Base-by-base conservation (phyloP, 2,329 filamentous ascomycete species). In the Phyllosticta ampelicida region DNA sequence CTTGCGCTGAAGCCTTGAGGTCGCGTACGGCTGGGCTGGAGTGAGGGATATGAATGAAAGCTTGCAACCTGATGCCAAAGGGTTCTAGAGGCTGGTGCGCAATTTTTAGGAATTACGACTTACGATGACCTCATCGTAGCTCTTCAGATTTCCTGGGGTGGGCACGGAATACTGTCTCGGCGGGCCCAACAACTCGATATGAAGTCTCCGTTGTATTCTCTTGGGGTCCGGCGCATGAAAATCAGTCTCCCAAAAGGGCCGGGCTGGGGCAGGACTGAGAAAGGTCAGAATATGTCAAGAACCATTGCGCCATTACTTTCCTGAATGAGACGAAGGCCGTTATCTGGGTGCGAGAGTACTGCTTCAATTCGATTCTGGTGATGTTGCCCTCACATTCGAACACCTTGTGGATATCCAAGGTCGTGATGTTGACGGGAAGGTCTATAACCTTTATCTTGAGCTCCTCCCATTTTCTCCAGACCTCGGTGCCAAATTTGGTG, bases 331-430 rank as follows among this genome's bases (percentile, higher is more conserved):
- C 30, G 9, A 8, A 59, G 13, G 57, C 53, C 20, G 19, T 20
- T 11, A 18, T 48, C 13, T 9, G 8, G 18, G 21, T 20, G 4
- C 26, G 13, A 4, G 53, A 8, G 9, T 2, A 9, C 9, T 20
- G 13, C 30, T 63, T 51, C 28, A 72, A 65, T 0, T 71, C 67
- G 48, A 74, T 67, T 51, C 61, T 65, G 18, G 62, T 48, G 10
- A 73, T 64, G 9, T 59, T 64, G 1, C 70, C 70, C 50, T 66
- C 67, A 0, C 51, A 30, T 36, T 49, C 49, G 51, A 63, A 59
- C 11, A 61, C 11, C 9, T 21, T 36, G 10, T 63, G 63, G 26
- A 71, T 50, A 4, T 61, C 61, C 2, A 64, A 11, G 26, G 70
- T 67, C 2, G 68, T 56, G 18, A 18, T 19, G 26, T 18, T 23